Base-by-base conservation (phyloP, 352 stramenopile genomes). In the Pythium diclinum region DNA sequence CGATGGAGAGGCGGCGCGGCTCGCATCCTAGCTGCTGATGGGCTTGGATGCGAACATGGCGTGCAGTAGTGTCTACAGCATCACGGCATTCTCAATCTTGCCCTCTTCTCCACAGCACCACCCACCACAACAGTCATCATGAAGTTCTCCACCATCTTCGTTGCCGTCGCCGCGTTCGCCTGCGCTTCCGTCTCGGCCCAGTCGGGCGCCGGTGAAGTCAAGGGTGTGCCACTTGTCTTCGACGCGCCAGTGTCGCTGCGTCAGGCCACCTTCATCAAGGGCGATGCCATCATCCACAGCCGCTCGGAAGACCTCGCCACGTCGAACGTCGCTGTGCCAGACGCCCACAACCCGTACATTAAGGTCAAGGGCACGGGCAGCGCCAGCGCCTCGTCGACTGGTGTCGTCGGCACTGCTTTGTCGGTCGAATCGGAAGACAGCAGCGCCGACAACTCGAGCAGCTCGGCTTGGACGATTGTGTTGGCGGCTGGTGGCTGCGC, bases 81-180 rank as follows among this genome's bases (percentile, higher is more conserved):
- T 17, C 17, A 51, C 30, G 44, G 44, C 44, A 51, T 51, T 51
- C 44, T 19, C 44, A 51, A 51, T 51, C 17, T 51, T 51, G 13
- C 51, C 67, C 61, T 71, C 59, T 76, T 71, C 71, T 56, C 69
- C 71, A 63, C 75, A 69, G 23, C 44, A 21, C 34, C 36, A 21
- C 42, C 46, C 30, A 25, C 23, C 59, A 40, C 44, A 47, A 32
- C 36, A 33, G 11, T 57, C 56, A 64, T 11, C 59, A 84, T 84
- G 76, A 81, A 84, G 34, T 55, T 84, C 72, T 68, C 69, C 14
- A 33, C 68, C 34, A 64, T 81, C 65, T 19, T 78, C 58, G 40
- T 72, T n/a, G 71, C 72, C 16, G 69, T 73, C 47, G 46, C 77
- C 42, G 61, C 67, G 52, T 49, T 78, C 62, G 47, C 64, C 17